A percentile compares a stretch with the other conserved stretches of the same genome.
Conservation (phyloP, 2,329 filamentous ascomycete species). For the Epichloe brachyelytri region DNA sequence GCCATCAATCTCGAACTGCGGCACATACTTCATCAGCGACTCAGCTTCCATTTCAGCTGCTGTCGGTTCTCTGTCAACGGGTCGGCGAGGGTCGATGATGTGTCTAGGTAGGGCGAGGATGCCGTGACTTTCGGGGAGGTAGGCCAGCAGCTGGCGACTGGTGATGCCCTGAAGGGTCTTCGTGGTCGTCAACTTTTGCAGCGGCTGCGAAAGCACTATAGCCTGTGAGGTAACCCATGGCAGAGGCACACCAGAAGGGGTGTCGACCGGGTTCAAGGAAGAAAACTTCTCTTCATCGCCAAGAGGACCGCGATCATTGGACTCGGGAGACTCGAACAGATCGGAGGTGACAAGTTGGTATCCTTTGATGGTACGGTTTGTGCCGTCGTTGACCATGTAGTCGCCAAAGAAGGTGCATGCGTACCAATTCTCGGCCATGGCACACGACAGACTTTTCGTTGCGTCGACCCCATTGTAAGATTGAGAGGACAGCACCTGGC, state of each 20-base stretch:
- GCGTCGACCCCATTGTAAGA: constrained; percentile 63
- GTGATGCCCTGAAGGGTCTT: constrained; percentile 89
- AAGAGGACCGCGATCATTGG: constrained; percentile 76
- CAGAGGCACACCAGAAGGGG: constrained; percentile 40
- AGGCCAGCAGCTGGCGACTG: constrained; percentile 67
- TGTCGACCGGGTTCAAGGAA: constrained; percentile 53
- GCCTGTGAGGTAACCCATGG: constrained; percentile 71
- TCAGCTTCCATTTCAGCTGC: constrained; percentile 65
- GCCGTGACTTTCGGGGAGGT: constrained; percentile 57
- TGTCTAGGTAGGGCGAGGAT: constrained; percentile 69
- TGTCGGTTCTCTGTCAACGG: constrained; percentile 72
- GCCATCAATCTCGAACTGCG: constrained; percentile 72
- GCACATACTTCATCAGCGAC: constrained; percentile 63
- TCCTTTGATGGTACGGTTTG: constrained; percentile 54
- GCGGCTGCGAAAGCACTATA: constrained; percentile 67
- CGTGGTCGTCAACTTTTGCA: constrained; percentile 69
- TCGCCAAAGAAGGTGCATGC: constrained; percentile 65
- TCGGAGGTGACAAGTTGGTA: constrained; percentile 80
- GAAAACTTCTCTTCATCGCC: constrained; percentile 62
- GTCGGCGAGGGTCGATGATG: constrained; percentile 73
- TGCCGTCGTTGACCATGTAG: constrained; percentile 42
- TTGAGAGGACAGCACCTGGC: constrained; percentile 60
- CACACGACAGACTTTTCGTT: constrained; percentile 59
- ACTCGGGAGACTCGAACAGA: constrained; percentile 71
- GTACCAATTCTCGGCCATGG: constrained; percentile 91